These are phyloP conservation scores for Aureobasidium sp. DNA, from an alignment of 2,329 filamentous ascomycete genomes.

Conservation along the genomic window DNA sequence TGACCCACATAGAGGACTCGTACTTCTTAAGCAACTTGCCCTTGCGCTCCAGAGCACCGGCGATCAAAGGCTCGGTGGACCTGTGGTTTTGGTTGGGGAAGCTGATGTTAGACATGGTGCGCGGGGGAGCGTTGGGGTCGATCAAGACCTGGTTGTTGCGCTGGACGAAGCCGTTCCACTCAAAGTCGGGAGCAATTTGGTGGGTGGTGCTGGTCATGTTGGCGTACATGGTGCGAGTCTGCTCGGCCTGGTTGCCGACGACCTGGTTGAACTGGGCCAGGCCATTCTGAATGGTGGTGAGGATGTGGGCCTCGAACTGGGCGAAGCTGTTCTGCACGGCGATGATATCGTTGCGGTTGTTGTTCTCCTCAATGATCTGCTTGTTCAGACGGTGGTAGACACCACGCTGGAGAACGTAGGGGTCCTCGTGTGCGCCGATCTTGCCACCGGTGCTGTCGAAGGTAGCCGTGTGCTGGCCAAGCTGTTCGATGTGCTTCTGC, in stretches of 20 bases:
- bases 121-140: constrained; percentile 64
- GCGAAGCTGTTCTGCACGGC: constrained; percentile 85
- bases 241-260: constrained; percentile 70
- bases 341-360: constrained; percentile 84
- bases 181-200: constrained; percentile 72
- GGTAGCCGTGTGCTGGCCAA: constrained; percentile 73
- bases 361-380: constrained; percentile 92
- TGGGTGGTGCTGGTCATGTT: constrained; percentile 74
- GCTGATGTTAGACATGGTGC: constrained; percentile 61
- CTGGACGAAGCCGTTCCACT: constrained; percentile 78
- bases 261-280: constrained; percentile 77
- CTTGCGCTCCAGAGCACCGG: constrained; percentile 84
- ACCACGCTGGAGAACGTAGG: constrained; percentile 76
- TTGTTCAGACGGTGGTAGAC: constrained; percentile 77
- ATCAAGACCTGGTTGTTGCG: constrained; percentile 66
- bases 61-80: constrained; percentile 72
- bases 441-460: constrained; percentile 69
- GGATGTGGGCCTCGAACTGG: constrained; percentile 76
- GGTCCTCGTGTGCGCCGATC: constrained; percentile 66
- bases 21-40: constrained; percentile 78
- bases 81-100: constrained; percentile 87
- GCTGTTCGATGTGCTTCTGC: constrained; percentile 92
- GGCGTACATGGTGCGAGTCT: constrained; percentile 67
- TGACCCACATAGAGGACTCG: constrained; percentile 76
- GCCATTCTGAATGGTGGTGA: constrained; percentile 72